Conservation (phyloP, 1,139 yeast species). For the Candida glucosophila region DNA sequence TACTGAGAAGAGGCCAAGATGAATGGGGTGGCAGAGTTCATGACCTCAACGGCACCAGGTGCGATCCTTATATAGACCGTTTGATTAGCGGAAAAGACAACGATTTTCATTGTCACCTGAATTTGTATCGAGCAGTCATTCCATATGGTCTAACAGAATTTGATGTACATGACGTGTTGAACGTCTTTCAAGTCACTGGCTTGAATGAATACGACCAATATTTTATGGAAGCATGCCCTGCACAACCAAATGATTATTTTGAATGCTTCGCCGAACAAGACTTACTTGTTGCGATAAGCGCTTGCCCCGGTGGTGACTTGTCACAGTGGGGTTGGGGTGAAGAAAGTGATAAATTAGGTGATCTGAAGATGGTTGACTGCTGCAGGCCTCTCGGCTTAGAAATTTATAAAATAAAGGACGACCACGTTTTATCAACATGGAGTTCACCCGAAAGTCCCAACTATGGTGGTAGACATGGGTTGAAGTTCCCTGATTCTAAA, state of each 20-base stretch:
- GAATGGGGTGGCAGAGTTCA: slow-evolving; percentile 63
- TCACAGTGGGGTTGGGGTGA: slow-evolving; percentile 71
- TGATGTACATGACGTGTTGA: slow-evolving; percentile 62
- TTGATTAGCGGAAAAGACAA: slow-evolving; percentile 55
- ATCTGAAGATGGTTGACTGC: slow-evolving; percentile 48
- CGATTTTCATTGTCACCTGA: slow-evolving; percentile 62
- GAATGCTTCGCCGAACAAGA: slow-evolving; percentile 65
- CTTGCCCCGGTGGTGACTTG: slow-evolving; percentile 67
- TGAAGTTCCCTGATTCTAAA: no score
- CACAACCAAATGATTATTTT: slow-evolving; percentile 48
- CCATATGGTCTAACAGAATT: slow-evolving; percentile 56
- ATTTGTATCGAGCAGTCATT: slow-evolving; percentile 48
- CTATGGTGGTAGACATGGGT: slow-evolving; percentile 52
- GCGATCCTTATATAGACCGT: slow-evolving; percentile 63
- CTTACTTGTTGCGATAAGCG: slow-evolving; percentile 53
- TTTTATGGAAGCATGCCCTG: slow-evolving; percentile 65
- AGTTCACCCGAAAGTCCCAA: slow-evolving; percentile 39
- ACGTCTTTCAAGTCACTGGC: slow-evolving; percentile 65
- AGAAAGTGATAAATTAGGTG: slow-evolving; percentile 29
- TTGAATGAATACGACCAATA: slow-evolving; percentile 57
- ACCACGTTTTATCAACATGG: slow-evolving; percentile 39
- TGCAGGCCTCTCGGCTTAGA: slow-evolving; percentile 60
- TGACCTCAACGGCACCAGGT: slow-evolving; percentile 59
- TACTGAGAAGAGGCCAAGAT: slow-evolving; percentile 42
- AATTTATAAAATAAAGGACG: slow-evolving; percentile 45